Conservation (phyloP, 345 rosid species). For the Streptanthus diversifolius region DNA sequence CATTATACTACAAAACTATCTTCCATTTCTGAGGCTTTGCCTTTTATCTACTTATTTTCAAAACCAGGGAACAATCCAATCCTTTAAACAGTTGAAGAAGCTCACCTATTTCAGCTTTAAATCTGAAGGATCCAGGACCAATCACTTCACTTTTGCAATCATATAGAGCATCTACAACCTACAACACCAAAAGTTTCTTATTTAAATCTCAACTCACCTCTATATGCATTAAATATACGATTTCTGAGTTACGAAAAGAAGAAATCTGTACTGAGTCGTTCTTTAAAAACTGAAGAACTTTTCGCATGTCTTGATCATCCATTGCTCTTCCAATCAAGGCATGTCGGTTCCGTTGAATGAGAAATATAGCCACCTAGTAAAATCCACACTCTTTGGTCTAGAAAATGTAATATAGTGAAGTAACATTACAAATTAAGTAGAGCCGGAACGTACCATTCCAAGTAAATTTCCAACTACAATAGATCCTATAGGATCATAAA, state of each 20-base stretch:
- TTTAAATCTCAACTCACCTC: neutral
- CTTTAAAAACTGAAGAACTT: slow-evolving; percentile 73
- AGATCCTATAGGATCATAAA: slow-evolving; percentile 93
- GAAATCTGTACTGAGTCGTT: slow-evolving; percentile 69
- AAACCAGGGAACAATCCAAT: neutral
- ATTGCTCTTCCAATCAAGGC: slow-evolving; percentile 98
- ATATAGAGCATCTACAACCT: slow-evolving; percentile 93
- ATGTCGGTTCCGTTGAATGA: slow-evolving; percentile 95
- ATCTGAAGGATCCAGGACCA: slow-evolving; percentile 97
- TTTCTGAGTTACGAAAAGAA: neutral
- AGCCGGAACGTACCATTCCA: slow-evolving; percentile 64
- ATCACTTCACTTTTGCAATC: slow-evolving; percentile 99
- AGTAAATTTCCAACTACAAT: slow-evolving; percentile 87
- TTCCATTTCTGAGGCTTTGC: neutral
- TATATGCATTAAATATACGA: neutral
- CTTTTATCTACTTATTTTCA: neutral
- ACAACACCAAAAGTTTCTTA: slow-evolving; percentile 24
- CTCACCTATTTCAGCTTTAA: slow-evolving; percentile 96
- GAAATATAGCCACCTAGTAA: slow-evolving; percentile 89
- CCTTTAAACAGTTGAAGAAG: slow-evolving; percentile 17
- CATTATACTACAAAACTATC: neutral
- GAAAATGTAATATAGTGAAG: neutral
- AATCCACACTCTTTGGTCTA: slow-evolving; percentile 5
- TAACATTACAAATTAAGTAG: neutral
- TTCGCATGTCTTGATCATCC: slow-evolving; percentile 91